Evolutionary conservation across 2,329 filamentous ascomycete species (phyloP).

Genomic region (Alternaria incomplexa): DNA sequence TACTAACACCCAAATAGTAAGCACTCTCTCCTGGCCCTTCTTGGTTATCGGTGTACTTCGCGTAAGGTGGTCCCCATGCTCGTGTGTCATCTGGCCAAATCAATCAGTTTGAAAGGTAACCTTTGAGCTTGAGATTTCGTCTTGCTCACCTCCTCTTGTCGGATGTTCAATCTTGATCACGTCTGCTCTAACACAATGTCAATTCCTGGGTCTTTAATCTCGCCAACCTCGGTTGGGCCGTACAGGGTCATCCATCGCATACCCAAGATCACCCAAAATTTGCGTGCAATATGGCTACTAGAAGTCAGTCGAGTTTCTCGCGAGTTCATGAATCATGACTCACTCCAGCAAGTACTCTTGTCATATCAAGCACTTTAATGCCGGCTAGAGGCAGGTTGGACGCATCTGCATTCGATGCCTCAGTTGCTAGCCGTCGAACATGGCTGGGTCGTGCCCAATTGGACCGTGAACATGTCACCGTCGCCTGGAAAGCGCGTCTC

Average conservation of each 20-base stretch:
- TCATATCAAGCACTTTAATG: conserved; percentile 93
- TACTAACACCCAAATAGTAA: conserved; percentile 83
- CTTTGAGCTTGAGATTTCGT: too few species aligned
- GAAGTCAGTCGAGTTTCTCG: conserved; percentile 22
- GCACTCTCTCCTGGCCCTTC: conserved; percentile 86
- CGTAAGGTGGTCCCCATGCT: conserved; percentile 96
- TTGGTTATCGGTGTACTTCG: conserved; percentile 69
- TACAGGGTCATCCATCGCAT: conserved; percentile 50
- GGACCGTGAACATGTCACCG: neutral
- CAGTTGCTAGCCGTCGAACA: conserved; percentile 52
- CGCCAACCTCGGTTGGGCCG: conserved; percentile 44
- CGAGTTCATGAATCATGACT: conserved; percentile 43
- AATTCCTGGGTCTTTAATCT: conserved; percentile 15
- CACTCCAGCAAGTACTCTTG: conserved; percentile 91
- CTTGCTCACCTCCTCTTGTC: conserved; percentile 44
- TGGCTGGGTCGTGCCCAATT: conserved; percentile 14
- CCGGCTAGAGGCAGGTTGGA: conserved; percentile 76
- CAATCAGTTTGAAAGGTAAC: neutral
- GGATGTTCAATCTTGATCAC: conserved; percentile 98
- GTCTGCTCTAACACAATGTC: conserved; percentile 70
- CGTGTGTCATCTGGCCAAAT: conserved; percentile 79
- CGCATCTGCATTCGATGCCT: conserved; percentile 45
- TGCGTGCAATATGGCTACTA: conserved; percentile 93
- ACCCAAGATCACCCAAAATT: conserved; percentile 95
- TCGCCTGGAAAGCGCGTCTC: conserved; percentile 13